Conservation (phyloP, 345 rosid species). For the Crucihimalaya himalaica region DNA sequence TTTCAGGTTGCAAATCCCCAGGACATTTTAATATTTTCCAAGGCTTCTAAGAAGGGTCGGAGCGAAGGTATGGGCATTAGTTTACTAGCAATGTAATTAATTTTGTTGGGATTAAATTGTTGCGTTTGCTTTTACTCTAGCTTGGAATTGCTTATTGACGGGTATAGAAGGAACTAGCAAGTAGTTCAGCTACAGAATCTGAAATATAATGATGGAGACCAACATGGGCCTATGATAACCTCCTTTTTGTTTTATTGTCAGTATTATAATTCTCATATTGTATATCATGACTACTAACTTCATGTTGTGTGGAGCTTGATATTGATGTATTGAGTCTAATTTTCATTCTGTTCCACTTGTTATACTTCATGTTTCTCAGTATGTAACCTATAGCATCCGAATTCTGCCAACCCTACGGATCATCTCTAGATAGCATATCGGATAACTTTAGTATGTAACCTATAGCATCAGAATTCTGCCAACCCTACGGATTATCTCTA, state of each 20-base stretch:
- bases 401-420: background rate
- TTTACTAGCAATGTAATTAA: background rate
- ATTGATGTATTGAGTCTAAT: background rate
- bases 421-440: background rate
- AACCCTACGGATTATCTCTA: background rate
- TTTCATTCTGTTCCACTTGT: background rate
- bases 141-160: background rate
- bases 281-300: background rate
- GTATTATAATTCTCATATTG: background rate
- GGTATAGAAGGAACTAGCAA: background rate
- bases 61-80: slow-evolving; percentile 50
- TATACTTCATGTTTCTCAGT: background rate
- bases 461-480: background rate
- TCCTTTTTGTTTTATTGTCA: background rate
- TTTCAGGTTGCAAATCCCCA: slow-evolving; percentile 97
- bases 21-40: slow-evolving; percentile 94
- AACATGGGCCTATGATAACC: background rate
- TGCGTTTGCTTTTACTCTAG: slow-evolving; percentile 13
- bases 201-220: background rate
- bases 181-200: background rate
- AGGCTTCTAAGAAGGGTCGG: slow-evolving; percentile 68
- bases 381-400: background rate
- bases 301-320: slow-evolving; percentile 5
- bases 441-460: background rate
- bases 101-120: background rate